Conservation (phyloP, 2,329 filamentous ascomycete species). For the Calonectria leucothoes region DNA sequence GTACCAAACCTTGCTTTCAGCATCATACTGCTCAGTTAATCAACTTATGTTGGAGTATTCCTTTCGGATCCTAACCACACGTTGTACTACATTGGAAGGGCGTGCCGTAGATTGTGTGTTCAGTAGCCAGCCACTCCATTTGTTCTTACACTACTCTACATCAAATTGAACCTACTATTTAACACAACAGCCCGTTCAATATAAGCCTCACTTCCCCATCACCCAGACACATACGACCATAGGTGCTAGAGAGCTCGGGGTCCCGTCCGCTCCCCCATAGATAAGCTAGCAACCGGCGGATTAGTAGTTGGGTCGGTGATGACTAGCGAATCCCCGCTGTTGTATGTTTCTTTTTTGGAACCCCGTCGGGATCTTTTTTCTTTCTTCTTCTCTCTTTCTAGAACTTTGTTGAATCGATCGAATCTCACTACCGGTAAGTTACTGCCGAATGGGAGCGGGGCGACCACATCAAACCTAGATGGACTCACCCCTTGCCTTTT, state of each 20-base stretch:
- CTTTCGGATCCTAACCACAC: neutral
- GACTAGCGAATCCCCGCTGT: slow-evolving; percentile 5
- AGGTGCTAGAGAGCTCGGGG: slow-evolving; percentile 4
- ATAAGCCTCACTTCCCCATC: neutral
- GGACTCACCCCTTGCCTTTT: neutral
- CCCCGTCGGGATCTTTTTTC: neutral
- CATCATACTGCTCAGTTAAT: too few relatives aligned
- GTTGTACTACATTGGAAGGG: neutral
- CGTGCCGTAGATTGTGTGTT: neutral
- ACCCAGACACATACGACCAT: neutral
- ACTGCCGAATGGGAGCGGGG: neutral
- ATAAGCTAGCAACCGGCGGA: slow-evolving; percentile 6
- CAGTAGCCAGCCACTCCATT: neutral
- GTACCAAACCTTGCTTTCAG: too few relatives aligned
- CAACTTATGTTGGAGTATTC: too few relatives aligned
- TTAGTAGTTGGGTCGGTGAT: slow-evolving; percentile 6
- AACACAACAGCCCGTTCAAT: neutral
- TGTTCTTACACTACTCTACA: neutral
- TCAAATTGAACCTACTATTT: neutral
- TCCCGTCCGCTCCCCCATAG: slow-evolving; percentile 4
- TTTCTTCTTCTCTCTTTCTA: neutral
- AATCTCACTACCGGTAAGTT: neutral
- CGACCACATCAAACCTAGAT: neutral
- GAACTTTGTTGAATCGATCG: neutral
- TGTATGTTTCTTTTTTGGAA: neutral